These are phyloP conservation scores for Rhizophora mangle DNA, from an alignment of 345 rosid genomes.

Conservation along the genomic window DNA sequence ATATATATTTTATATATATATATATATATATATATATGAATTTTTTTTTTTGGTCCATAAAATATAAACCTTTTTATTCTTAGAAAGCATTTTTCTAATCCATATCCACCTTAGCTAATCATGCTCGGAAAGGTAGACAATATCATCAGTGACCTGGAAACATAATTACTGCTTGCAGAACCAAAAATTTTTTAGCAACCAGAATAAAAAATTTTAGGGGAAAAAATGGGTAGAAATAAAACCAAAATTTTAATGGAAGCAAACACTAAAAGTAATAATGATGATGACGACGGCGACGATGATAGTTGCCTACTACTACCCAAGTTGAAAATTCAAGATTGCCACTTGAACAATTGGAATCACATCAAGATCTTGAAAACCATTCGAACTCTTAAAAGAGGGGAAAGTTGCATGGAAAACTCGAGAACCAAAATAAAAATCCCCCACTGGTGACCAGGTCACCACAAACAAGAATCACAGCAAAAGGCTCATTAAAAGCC, in stretches of 20 bases:
- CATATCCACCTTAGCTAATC: slow-evolving; percentile 2
- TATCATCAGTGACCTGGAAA: not conserved
- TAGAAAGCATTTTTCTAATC: not conserved
- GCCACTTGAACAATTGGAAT: no score
- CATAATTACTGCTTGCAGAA: not conserved
- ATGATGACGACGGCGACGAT: no score
- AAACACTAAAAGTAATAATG: no score
- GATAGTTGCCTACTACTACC: no score
- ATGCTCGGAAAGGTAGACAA: not conserved
- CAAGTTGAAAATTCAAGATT: no score
- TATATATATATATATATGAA: no score
- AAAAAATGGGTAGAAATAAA: not conserved
- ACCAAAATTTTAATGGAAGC: no score
- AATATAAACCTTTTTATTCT: not conserved
- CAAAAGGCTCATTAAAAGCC: slow-evolving; percentile 1
- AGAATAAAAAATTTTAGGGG: not conserved
- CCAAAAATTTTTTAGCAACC: not conserved
- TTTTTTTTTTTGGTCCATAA: not conserved
- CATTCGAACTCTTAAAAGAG: not conserved
- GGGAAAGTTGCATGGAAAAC: not conserved
- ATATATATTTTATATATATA: no score
- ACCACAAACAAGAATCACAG: not conserved
- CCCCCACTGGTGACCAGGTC: no score
- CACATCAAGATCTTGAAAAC: no score
- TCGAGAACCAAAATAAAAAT: not conserved